Evolutionary conservation across 176 grass and related monocot genomes (phyloP).

Genomic region (Bromus sterilis): DNA sequence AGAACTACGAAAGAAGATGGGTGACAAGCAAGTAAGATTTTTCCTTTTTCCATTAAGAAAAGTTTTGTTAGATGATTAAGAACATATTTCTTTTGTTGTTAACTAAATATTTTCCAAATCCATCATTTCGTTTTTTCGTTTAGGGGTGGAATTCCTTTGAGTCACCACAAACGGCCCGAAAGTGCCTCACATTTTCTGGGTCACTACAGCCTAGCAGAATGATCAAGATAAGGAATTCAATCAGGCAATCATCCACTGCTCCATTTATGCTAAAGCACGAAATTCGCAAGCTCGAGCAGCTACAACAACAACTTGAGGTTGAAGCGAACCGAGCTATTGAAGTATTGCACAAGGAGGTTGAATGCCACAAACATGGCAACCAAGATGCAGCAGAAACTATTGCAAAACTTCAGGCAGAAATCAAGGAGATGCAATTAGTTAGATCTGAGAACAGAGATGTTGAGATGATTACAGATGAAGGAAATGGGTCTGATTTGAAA

Average conservation of each 20-base stretch:
- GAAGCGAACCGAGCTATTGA: conserved; percentile 89
- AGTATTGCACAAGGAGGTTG: conserved; percentile 91
- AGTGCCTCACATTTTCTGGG: conserved; percentile 80
- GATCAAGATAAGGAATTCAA: conserved; percentile 30
- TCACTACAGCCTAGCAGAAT: conserved; percentile 36
- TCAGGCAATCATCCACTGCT: conserved; percentile 77
- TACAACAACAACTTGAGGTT: conserved; percentile 83
- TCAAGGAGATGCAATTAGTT: conserved; percentile 67
- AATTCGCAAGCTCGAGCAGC: conserved; percentile 91
- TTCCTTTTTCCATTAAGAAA: not conserved
- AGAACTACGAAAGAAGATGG: conserved; percentile 57
- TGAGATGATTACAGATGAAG: conserved; percentile 43
- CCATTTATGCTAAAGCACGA: conserved; percentile 86
- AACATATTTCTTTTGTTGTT: not conserved
- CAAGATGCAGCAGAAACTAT: conserved; percentile 96
- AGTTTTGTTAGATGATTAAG: too few species aligned
- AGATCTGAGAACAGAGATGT: conserved; percentile 52
- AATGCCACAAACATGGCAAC: conserved; percentile 86
- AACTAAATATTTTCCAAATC: conserved; percentile 9
- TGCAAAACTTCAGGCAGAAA: conserved; percentile 84
- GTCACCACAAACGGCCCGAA: conserved; percentile 41
- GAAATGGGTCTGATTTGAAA: conserved; percentile 59
- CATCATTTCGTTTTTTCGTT: conserved; percentile 10
- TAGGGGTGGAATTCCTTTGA: conserved; percentile 89
- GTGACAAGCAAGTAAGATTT: conserved; percentile 42